Evolutionary conservation across 2,329 filamentous ascomycete genomes (phyloP), one percentile per base, ranked within the genome.

Genomic region (Fusarium incarnatum): DNA sequence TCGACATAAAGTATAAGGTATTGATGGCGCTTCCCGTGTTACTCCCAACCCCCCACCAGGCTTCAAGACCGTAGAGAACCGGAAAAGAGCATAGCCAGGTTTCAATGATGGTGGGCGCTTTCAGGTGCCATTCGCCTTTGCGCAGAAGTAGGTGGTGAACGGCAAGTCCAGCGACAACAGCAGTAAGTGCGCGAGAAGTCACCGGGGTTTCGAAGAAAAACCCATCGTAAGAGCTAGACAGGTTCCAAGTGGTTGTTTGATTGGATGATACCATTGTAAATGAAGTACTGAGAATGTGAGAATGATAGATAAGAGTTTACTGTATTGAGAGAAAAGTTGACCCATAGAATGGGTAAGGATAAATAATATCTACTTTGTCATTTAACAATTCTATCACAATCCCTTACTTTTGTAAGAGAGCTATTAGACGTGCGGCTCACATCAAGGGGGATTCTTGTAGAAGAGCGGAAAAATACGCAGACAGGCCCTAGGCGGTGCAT

Each of bases 211-310:
- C 16, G 3, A 18, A 37, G 0, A 4, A 5, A 0, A 4, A 37
- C 0, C 9, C 32, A 37, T n/a, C 16, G 5, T 37, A n/a, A 11
- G 5, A 11, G 0, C 3, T 10, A 9, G 6, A 18, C 8, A 37
- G 3, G 1, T 4, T 2, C 5, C 5, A n/a, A n/a, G 9, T 11
- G 5, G 9, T 37, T 0, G 16, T 37, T 0, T n/a, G 9, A 2
- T 37, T 4, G 34, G 5, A 37, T 18, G 9, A 6, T 6, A n/a
- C 1, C 34, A 11, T 37, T n/a, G 34, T 6, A 2, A 1, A 6
- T 6, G 3, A 9, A 37, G 18, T 11, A 11, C 0, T 2, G 34
- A 37, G 34, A n/a, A n/a, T 37, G 18, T 11, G 9, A 37, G 5
- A 37, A 37, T 11, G 16, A 34, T 10, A 1, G 0, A 4, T n/a